A percentile compares a stretch with the other conserved stretches of the same genome.
phyloP scores from a whole-genome alignment of 1,284 basidiomycete species.

The Leccinum pallidistipes region DNA sequence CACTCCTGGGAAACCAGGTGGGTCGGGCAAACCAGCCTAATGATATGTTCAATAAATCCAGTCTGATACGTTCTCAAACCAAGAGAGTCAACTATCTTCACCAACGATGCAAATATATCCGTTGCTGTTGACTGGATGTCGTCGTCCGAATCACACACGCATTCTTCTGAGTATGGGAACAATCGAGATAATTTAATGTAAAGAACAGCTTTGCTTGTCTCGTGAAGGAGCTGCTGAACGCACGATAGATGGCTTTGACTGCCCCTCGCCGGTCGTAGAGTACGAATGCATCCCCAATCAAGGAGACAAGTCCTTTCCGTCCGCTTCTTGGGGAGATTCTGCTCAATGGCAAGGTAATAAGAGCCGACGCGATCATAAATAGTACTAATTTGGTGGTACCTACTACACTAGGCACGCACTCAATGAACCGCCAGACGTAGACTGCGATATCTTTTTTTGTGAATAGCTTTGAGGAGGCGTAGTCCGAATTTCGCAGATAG shows the following conservation, averaged over 20 bases:
- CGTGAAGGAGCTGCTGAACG: conserved; percentile 1
- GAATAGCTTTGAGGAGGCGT: conserved; percentile 72
- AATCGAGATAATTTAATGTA: conserved; percentile 90
- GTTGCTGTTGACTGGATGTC: conserved; percentile 91
- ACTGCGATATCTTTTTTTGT: conserved; percentile 84
- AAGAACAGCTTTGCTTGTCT: conserved; percentile 76
- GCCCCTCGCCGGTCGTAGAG: conserved; percentile 86
- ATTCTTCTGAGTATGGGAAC: conserved; percentile 96
- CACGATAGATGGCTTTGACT: conserved; percentile 85
- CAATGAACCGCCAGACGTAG: conserved; percentile 79
- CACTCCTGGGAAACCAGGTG: no score
- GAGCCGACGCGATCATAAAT: not conserved
- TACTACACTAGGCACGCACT: conserved; percentile 58
- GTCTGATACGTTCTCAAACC: not conserved
- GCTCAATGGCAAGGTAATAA: conserved; percentile 10
- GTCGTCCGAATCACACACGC: conserved; percentile 86
- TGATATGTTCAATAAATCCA: not conserved
- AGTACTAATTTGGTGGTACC: conserved; percentile 42
- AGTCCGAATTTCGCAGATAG: conserved; percentile 81
- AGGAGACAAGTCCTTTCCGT: conserved; percentile 87
- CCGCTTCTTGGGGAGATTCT: conserved; percentile 58
- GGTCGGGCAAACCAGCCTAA: no score
- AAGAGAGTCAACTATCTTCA: conserved; percentile 83
- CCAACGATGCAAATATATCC: conserved; percentile 94
- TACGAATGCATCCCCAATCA: conserved; percentile 78